Evolutionary conservation across 1,284 basidiomycete species (phyloP), one percentile per base, ranked within the genome.

Genomic region (Termitomyces sp.): DNA sequence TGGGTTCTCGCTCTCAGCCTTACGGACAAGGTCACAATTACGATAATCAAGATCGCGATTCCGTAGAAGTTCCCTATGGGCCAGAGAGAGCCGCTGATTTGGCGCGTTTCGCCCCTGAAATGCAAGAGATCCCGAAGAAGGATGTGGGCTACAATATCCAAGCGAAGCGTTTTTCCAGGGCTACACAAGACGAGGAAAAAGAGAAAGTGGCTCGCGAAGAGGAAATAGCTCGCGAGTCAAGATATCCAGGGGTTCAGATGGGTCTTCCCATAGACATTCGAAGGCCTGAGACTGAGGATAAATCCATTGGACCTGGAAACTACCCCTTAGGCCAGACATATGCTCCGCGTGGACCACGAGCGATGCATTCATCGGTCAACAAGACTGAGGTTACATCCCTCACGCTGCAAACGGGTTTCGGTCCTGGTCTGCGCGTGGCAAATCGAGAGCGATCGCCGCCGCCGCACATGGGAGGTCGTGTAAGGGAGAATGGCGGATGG

Each of bases 341-440:
- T 15, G 46, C 49, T 13, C 67, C 67, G 0, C 64, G 57, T 31
- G 68, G 59, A n/a, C 67, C 67, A 10, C 60, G 67, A 40, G 64
- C 64, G 13, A 65, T 64, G 65, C 54, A 19, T 19, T 26, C 57
- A 36, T 39, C 30, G 7, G 30, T 21, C 38, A 40, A 50, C 44
- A 44, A 36, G 19, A 45, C 30, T 47, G 50, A 33, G 13, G 33
- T 17, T 10, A 26, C 53, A 24, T 53, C 58, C 21, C 56, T 56
- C 8, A 38, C 54, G 21, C 10, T 26, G n/a, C 42, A 43, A 30
- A 49, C 30, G 10, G 36, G 36, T 9, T 26, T 50, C 12, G 41
- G 34, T 1, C 30, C 41, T 2, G 42, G 38, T 30, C 15, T 30
- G 3, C 31, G 42, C 7, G 34, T 40, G 7, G 39, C 54, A 10